A percentile compares a stretch with the other conserved stretches of the same genome.
Conservation (phyloP, 352 stramenopile species). For the Phytophthora fragariae region DNA sequence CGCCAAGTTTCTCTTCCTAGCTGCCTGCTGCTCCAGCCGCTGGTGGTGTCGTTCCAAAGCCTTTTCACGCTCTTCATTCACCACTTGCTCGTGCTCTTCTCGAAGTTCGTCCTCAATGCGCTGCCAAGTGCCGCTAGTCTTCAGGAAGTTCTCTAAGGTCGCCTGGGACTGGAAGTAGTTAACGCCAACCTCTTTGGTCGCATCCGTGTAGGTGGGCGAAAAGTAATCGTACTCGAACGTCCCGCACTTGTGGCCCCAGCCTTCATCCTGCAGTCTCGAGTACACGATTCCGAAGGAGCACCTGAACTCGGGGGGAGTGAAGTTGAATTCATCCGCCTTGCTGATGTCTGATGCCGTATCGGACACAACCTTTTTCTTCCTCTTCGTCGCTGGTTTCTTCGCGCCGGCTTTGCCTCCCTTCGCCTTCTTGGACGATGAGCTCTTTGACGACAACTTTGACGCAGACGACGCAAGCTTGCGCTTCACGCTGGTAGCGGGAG, state of each 20-base stretch:
- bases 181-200: slow-evolving; percentile 54
- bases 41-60: slow-evolving; percentile 52
- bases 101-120: slow-evolving; percentile 65
- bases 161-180: slow-evolving; percentile 78
- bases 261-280: slow-evolving; percentile 58
- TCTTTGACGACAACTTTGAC: slow-evolving; percentile 26
- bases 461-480: slow-evolving; percentile 38
- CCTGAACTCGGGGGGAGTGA: slow-evolving; percentile 66
- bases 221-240: slow-evolving; percentile 89
- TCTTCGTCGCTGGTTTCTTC: slow-evolving; percentile 40
- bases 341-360: slow-evolving; percentile 16
- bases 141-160: slow-evolving; percentile 67
- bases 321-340: slow-evolving; percentile 49
- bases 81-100: slow-evolving; percentile 56
- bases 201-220: slow-evolving; percentile 64
- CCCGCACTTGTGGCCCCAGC: slow-evolving; percentile 66
- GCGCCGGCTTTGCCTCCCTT: slow-evolving; percentile 40
- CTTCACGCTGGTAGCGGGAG: slow-evolving; percentile 30
- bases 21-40: slow-evolving; percentile 43
- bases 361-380: slow-evolving; percentile 28
- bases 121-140: slow-evolving; percentile 63
- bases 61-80: slow-evolving; percentile 62
- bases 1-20: slow-evolving; percentile 33
- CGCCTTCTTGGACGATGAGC: slow-evolving; percentile 28
- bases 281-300: slow-evolving; percentile 79